A percentile compares a stretch with the other conserved stretches of the same genome.
Conservation (phyloP, 2,329 filamentous ascomycete species). For the Leptosphaerulina australis region DNA sequence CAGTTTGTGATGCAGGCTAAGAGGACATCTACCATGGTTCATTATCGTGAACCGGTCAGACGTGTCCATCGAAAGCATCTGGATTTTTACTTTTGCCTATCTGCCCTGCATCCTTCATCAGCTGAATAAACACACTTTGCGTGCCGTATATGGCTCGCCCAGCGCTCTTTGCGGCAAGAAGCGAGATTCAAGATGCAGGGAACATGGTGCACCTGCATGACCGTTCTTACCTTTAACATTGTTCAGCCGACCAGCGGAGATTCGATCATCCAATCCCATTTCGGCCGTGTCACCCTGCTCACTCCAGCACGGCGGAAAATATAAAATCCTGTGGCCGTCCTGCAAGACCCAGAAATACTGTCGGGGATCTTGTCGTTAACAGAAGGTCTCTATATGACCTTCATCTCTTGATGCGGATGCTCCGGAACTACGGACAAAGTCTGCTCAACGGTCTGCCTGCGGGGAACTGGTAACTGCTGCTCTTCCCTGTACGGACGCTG, state of each 20-base stretch:
- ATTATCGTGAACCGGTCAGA: neutral
- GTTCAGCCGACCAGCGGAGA: constrained; percentile 13
- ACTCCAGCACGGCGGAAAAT: constrained; percentile 13
- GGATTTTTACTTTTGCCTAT: constrained; percentile 1
- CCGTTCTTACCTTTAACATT: constrained; percentile 30
- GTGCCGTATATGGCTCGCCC: constrained; percentile 7
- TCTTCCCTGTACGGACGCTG: constrained; percentile 27
- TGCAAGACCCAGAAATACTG: constrained; percentile 41
- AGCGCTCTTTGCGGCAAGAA: constrained; percentile 25
- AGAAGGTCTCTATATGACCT: constrained; percentile 40
- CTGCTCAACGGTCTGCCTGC: constrained; percentile 31
- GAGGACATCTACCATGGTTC: neutral
- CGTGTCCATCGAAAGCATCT: neutral
- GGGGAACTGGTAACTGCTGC: constrained; percentile 23
- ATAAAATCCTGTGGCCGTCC: constrained; percentile 10
- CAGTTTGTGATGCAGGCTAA: constrained; percentile 2
- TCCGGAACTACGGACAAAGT: constrained; percentile 30
- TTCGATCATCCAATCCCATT: constrained; percentile 16
- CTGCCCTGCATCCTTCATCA: constrained; percentile 9
- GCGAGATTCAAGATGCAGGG: constrained; percentile 31
- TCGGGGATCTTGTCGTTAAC: constrained; percentile 45
- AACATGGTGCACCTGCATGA: constrained; percentile 30
- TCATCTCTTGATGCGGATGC: constrained; percentile 42
- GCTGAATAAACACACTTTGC: neutral
- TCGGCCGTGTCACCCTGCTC: constrained; percentile 28